These are phyloP conservation scores for Pachyrhizus erosus DNA, from an alignment of 306 rosid genomes.

Conservation along the genomic window DNA sequence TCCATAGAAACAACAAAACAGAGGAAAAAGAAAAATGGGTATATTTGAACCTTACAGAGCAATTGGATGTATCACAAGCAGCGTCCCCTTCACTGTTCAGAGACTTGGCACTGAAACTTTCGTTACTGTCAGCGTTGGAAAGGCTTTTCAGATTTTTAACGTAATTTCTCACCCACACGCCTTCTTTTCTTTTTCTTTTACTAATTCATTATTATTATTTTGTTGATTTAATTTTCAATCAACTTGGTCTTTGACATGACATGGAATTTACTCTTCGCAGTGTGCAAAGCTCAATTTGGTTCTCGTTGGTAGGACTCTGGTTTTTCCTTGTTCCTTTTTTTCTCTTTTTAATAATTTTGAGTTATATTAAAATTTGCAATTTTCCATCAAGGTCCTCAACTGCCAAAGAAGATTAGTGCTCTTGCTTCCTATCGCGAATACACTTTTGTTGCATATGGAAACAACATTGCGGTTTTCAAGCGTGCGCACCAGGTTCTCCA, in stretches of 20 bases:
- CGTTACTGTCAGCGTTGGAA: conserved; percentile 84
- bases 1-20: neutral
- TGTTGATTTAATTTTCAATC: neutral
- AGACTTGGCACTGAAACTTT: conserved; percentile 91
- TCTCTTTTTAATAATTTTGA: neutral
- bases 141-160: conserved; percentile 88
- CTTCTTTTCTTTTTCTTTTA: neutral
- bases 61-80: conserved; percentile 78
- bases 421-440: conserved; percentile 85
- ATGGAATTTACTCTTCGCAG: conserved; percentile 48
- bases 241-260: neutral
- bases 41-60: conserved; percentile 88
- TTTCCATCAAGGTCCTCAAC: conserved; percentile 69
- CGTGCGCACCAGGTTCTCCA: conserved; percentile 80
- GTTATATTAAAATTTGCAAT: neutral
- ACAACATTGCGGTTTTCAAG: conserved; percentile 72
- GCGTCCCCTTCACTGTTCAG: conserved; percentile 80
- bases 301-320: conserved; percentile 60
- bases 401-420: conserved; percentile 86
- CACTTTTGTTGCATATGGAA: conserved; percentile 81
- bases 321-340: neutral
- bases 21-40: conserved; percentile 58
- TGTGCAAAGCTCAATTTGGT: conserved; percentile 85
- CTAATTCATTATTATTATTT: neutral
- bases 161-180: conserved; percentile 36